A percentile compares a stretch with the other conserved stretches of the same genome.
phyloP scores from a whole-genome alignment of 1,284 basidiomycete species.

The Austroboletus niveus region DNA sequence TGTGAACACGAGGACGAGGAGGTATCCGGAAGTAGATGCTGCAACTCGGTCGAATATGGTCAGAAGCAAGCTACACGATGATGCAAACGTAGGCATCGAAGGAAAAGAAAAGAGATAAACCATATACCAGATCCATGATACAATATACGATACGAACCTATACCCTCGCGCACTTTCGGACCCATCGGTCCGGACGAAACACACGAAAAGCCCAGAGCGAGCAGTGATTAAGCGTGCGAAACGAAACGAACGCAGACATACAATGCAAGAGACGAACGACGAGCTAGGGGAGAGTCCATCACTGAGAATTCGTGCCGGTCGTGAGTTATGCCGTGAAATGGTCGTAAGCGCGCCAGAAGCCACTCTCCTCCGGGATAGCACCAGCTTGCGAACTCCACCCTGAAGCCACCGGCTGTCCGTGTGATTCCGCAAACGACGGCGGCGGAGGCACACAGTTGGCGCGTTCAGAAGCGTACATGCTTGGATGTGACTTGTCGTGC shows the following conservation, averaged over 20 bases:
- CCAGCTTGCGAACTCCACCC: constrained; percentile 20
- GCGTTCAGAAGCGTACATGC: constrained; percentile 23
- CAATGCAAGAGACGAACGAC: neutral
- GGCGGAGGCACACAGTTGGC: constrained; percentile 15
- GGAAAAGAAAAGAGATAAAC: too few species aligned
- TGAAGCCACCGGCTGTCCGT: constrained; percentile 16
- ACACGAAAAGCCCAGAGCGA: constrained; percentile 4
- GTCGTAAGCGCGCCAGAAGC: constrained; percentile 29
- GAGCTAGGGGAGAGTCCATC: neutral
- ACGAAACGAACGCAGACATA: neutral
- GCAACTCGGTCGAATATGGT: neutral
- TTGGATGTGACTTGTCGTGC: constrained; percentile 25
- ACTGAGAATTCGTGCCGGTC: constrained; percentile 2
- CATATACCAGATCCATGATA: constrained; percentile 3
- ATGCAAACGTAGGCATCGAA: neutral
- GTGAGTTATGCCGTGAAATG: constrained; percentile 20
- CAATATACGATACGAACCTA: constrained; percentile 10
- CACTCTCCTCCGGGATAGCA: constrained; percentile 16
- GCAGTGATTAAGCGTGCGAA: neutral
- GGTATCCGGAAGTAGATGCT: neutral
- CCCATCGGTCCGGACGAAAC: neutral
- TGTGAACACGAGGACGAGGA: neutral
- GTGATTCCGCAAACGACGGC: constrained; percentile 20
- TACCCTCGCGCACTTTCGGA: neutral
- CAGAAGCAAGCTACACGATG: neutral